Percentiles rank a stretch among this genome's conserved stretches.
Conservation (phyloP, 495 filamentous ascomycete species). For the Penicillium desertorum region DNA sequence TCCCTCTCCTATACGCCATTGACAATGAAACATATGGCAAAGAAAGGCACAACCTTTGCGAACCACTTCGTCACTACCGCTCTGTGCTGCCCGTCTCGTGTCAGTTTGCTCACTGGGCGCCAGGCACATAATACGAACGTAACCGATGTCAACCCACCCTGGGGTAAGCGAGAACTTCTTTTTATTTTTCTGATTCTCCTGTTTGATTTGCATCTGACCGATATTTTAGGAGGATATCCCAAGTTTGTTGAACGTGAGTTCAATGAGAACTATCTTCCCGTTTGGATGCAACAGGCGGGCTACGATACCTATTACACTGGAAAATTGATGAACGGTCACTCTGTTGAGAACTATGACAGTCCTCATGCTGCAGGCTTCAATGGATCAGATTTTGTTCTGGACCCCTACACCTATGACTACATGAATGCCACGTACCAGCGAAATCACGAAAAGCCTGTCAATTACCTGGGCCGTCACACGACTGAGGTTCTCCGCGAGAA, state of each 20-base stretch:
- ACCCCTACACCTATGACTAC: constrained; percentile 71
- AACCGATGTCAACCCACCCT: constrained; percentile 63
- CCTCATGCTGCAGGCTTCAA: constrained; percentile 59
- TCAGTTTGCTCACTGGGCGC: constrained; percentile 63
- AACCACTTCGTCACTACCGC: constrained; percentile 63
- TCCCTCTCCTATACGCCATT: too few relatives aligned
- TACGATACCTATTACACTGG: constrained; percentile 74
- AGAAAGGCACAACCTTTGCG: not conserved
- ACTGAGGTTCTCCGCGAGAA: constrained; percentile 64
- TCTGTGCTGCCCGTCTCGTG: constrained; percentile 63
- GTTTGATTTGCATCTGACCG: too few relatives aligned
- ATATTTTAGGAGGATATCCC: constrained; percentile 52
- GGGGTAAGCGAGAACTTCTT: constrained; percentile 37
- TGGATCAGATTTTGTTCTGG: constrained; percentile 64
- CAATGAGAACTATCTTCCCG: constrained; percentile 64
- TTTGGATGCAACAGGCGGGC: constrained; percentile 67
- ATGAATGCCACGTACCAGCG: constrained; percentile 65
- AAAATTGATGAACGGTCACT: constrained; percentile 69
- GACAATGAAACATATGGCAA: too few relatives aligned
- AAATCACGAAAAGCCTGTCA: constrained; percentile 57
- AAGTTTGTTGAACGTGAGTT: constrained; percentile 65
- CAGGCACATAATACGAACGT: constrained; percentile 75
- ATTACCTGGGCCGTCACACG: constrained; percentile 56
- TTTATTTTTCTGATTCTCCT: too few relatives aligned
- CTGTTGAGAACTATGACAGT: constrained; percentile 54